Evolutionary conservation across 345 rosid species (phyloP).

Genomic region (Gossypium longicalyx): DNA sequence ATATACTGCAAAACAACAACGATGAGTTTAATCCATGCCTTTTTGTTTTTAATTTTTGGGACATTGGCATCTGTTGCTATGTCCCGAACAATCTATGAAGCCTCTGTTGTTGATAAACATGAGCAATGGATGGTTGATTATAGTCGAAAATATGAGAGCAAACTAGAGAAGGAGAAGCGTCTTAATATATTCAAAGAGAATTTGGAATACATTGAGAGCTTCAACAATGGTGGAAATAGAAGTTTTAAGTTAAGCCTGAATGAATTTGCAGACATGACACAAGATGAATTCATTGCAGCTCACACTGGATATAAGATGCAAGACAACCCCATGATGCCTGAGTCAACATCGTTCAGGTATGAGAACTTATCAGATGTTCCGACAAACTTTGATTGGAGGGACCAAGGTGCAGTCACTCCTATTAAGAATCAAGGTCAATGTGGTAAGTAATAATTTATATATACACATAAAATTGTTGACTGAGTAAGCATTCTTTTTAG

Average conservation of each 20-base stretch:
- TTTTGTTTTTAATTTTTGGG: not conserved
- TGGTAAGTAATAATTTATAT: not conserved
- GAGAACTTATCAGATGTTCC: not conserved
- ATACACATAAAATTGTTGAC: too few species aligned
- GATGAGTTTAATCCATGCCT: not conserved
- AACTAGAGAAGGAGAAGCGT: not conserved
- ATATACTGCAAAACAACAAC: not conserved
- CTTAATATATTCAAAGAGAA: slow-evolving; percentile 1
- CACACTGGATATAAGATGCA: not conserved
- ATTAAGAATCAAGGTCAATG: not conserved
- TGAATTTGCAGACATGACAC: not conserved
- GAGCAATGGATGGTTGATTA: not conserved
- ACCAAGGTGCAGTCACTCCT: not conserved
- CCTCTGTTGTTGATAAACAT: not conserved
- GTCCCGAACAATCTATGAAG: not conserved
- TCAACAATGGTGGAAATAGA: not conserved
- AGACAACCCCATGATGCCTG: not conserved
- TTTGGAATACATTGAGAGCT: not conserved
- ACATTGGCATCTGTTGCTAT: not conserved
- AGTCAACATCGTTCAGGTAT: too few species aligned
- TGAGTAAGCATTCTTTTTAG: too few species aligned
- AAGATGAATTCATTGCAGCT: not conserved
- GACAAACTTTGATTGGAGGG: not conserved
- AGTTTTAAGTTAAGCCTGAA: not conserved
- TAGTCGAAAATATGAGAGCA: not conserved